Evolutionary conservation across 2,329 filamentous ascomycete genomes (phyloP).

Genomic region (Beauveria asiatica): DNA sequence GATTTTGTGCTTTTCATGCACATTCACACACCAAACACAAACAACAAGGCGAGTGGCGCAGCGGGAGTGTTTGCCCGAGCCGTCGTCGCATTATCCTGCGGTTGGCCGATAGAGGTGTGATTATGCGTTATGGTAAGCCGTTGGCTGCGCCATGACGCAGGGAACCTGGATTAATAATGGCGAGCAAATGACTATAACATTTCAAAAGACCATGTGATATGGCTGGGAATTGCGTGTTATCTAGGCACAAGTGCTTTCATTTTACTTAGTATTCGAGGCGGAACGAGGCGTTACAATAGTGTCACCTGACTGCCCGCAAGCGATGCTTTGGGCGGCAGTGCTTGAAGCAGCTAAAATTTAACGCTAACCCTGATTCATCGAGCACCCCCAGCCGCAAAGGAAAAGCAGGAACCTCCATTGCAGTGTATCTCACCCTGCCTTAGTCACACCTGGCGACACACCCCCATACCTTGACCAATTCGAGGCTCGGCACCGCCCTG

Average conservation of each 20-base stretch:
- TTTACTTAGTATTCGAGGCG: neutral
- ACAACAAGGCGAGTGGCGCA: neutral
- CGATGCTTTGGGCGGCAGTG: neutral
- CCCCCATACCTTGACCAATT: slow-evolving; percentile 4
- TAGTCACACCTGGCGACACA: slow-evolving; percentile 11
- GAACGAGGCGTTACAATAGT: neutral
- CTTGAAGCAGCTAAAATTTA: slow-evolving; percentile 2
- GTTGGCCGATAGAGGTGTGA: too few relatives aligned
- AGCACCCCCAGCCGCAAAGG: neutral
- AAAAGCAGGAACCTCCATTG: slow-evolving; percentile 11
- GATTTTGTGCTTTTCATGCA: neutral
- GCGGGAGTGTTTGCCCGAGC: neutral
- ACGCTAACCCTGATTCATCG: slow-evolving; percentile 12
- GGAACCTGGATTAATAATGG: too few relatives aligned
- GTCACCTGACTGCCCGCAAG: slow-evolving; percentile 9
- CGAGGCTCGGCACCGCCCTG: slow-evolving; percentile 6
- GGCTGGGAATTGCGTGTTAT: too few relatives aligned
- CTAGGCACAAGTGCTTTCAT: too few relatives aligned
- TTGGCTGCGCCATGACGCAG: too few relatives aligned
- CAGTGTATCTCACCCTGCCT: slow-evolving; percentile 11
- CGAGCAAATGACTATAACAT: too few relatives aligned
- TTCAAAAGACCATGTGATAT: too few relatives aligned
- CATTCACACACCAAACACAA: neutral
- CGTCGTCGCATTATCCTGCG: too few relatives aligned
- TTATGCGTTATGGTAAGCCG: too few relatives aligned